Evolutionary conservation across 768 basidiomycete genomes (phyloP).

Genomic region (Coprinopsis strossmayeri): DNA sequence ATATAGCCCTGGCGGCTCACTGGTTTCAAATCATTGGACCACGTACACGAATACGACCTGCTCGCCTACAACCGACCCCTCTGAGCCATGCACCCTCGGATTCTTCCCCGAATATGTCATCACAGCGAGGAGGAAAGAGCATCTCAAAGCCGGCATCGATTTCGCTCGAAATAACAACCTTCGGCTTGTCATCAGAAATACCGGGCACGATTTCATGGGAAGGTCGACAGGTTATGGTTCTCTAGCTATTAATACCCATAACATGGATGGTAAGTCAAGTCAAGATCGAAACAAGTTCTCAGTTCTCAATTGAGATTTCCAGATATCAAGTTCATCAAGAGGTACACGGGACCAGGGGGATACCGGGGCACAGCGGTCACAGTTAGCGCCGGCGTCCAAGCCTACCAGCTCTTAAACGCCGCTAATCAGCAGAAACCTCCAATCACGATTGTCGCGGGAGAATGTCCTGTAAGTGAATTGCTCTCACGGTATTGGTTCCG

Average conservation of each 20-base stretch:
- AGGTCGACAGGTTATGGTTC: slow-evolving; percentile 17
- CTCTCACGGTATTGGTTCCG: background rate
- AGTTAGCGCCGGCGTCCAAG: slow-evolving; percentile 15
- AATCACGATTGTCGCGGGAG: slow-evolving; percentile 12
- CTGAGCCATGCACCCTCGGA: slow-evolving; percentile 10
- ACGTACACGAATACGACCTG: slow-evolving; percentile 13
- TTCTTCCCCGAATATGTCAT: slow-evolving; percentile 14
- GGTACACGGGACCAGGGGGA: slow-evolving; percentile 12
- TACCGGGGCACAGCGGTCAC: slow-evolving; percentile 14
- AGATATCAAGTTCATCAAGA: slow-evolving; percentile 11
- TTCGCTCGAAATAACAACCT: slow-evolving; percentile 17
- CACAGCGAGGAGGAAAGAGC: slow-evolving; percentile 13
- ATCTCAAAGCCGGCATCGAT: slow-evolving; percentile 17
- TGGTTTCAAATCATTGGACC: slow-evolving; percentile 8
- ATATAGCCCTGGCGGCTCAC: background rate
- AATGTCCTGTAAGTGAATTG: slow-evolving; percentile 12
- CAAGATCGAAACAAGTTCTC: too few species aligned
- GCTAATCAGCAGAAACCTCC: slow-evolving; percentile 12
- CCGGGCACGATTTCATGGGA: slow-evolving; percentile 19
- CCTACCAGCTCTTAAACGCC: slow-evolving; percentile 7
- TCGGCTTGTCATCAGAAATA: slow-evolving; percentile 18
- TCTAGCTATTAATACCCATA: slow-evolving; percentile 16
- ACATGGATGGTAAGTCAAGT: slow-evolving; percentile 2
- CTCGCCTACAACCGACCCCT: slow-evolving; percentile 10
- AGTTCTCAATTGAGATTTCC: background rate